Percentiles rank a stretch among this genome's conserved stretches.
Evolutionary conservation across 2,329 filamentous ascomycete genomes (phyloP).

Genomic region (Colletotrichum lentis): DNA sequence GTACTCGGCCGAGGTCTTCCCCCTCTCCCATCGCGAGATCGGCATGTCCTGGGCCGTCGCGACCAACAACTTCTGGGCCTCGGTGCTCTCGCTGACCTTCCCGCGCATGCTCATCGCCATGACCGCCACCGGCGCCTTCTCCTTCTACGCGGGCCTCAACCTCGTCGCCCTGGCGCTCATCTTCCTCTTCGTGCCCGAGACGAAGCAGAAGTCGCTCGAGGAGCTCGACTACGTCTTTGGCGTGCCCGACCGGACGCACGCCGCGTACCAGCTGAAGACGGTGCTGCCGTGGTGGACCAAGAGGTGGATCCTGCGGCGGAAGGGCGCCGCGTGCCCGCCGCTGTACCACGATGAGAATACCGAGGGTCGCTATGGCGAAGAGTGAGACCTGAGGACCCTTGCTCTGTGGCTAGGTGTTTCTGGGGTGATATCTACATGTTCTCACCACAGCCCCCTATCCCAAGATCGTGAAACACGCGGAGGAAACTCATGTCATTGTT

Average conservation of each 20-base stretch:
- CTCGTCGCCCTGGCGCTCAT: conserved; percentile 56
- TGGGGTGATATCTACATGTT: too few relatives aligned
- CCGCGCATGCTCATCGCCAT: conserved; percentile 56
- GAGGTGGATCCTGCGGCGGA: conserved; percentile 63
- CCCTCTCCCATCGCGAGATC: conserved; percentile 68
- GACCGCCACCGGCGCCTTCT: conserved; percentile 50
- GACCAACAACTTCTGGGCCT: conserved; percentile 64
- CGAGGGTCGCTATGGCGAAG: neutral
- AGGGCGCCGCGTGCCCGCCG: conserved; percentile 47
- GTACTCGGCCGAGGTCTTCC: conserved; percentile 71
- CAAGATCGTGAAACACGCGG: neutral
- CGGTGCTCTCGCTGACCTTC: conserved; percentile 60
- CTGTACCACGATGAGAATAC: conserved; percentile 20
- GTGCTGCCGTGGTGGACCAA: conserved; percentile 69
- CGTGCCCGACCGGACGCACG: conserved; percentile 65
- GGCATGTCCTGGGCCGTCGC: conserved; percentile 72
- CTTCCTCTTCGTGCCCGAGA: conserved; percentile 60
- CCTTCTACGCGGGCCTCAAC: conserved; percentile 59
- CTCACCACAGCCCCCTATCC: neutral
- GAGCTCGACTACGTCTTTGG: conserved; percentile 69
- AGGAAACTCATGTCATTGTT: neutral
- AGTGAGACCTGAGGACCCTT: neutral
- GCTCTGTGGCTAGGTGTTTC: too few relatives aligned
- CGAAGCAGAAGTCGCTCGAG: conserved; percentile 60
- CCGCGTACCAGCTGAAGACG: conserved; percentile 64